Base-by-base conservation (phyloP, 1,284 basidiomycete species). In the Sporisorium sorghi region DNA sequence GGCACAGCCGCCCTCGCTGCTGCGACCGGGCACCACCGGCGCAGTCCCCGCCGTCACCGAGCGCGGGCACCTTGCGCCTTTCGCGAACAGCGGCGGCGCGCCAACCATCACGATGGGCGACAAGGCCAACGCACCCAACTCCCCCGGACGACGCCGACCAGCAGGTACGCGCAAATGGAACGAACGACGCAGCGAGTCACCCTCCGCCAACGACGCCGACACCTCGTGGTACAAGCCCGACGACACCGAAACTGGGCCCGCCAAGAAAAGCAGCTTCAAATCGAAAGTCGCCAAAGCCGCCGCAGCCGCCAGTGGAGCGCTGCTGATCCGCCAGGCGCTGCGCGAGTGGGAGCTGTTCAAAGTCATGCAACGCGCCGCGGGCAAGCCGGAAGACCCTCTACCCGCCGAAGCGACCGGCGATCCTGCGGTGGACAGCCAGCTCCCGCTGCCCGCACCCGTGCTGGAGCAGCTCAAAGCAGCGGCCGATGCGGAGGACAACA, bases 311-410 rank as follows among this genome's bases (percentile, higher is more conserved):
- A 57, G 57, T n/a, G 77, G 77, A 1, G 77, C 74, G 14, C 51
- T 70, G 8, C 47, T 78, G 21, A 51, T 76, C n/a, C 60, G 65
- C 19, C 66, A 65, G 21, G 77, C 73, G 11, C 39, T 78, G 14
- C 46, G 62, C 11, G 77, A 78, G 51, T 78, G 67, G 70, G 76
- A 80, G n/a, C 37, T 62, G 48, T 72, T 77, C 69, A 77, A 78
- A 43, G 58, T 26, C 8, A 61, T 60, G 64, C 74, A 75, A 35
- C 70, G 78, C n/a, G 65, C 64, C 0, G 42, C 62, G 24, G 77
- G 68, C 8, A 67, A 73, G 46, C 74, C 70, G 11, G 77, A 79
- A 44, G 76, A 74, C 43, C 76, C 68, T 8, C 23, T 77, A 12
- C 61, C 75, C 2, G 68, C 57, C 0, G 76, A 65, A 43, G 66